Evolutionary conservation across 805 yeast species (phyloP).

Genomic region (Metschnikowia peoriensis): DNA sequence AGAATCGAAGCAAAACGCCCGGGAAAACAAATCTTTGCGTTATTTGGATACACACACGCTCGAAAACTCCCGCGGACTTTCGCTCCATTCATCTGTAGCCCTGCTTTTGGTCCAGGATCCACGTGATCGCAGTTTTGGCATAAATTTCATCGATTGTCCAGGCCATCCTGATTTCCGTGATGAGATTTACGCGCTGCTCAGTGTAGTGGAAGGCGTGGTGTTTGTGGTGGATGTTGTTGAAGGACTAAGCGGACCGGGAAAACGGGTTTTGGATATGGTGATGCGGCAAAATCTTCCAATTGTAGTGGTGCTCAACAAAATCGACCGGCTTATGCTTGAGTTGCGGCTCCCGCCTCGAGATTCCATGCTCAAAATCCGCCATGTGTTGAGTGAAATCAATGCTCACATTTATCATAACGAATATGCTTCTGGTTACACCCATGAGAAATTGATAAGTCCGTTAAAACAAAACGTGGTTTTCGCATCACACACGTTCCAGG

Average conservation of each 20-base stretch:
- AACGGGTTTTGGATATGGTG: conserved; percentile 50
- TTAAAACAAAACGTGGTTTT: conserved; percentile 66
- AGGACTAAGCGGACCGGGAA: conserved; percentile 64
- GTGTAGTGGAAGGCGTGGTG: conserved; percentile 62
- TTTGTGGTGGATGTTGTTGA: conserved; percentile 83
- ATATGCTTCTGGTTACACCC: conserved; percentile 25
- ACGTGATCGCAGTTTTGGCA: conserved; percentile 49
- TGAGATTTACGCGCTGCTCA: conserved; percentile 59
- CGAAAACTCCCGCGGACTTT: conserved; percentile 68
- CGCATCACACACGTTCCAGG: conserved; percentile 61
- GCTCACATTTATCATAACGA: conserved; percentile 39
- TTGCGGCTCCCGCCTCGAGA: conserved; percentile 71
- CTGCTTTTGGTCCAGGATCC: conserved; percentile 57
- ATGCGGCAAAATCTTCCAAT: conserved; percentile 51
- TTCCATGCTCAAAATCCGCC: conserved; percentile 64
- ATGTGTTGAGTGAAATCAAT: conserved; percentile 65
- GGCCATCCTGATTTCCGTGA: conserved; percentile 87
- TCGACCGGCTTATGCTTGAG: conserved; percentile 84
- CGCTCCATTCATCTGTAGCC: conserved; percentile 63
- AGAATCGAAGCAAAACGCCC: conserved; percentile 28
- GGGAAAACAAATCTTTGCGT: conserved; percentile 48
- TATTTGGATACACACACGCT: conserved; percentile 71
- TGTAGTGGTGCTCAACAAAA: conserved; percentile 67
- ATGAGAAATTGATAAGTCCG: conserved; percentile 51
- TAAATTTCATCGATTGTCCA: conserved; percentile 81